Base-by-base conservation (phyloP, 2,329 filamentous ascomycete genomes). In the Aspergillaceae sp. region DNA sequence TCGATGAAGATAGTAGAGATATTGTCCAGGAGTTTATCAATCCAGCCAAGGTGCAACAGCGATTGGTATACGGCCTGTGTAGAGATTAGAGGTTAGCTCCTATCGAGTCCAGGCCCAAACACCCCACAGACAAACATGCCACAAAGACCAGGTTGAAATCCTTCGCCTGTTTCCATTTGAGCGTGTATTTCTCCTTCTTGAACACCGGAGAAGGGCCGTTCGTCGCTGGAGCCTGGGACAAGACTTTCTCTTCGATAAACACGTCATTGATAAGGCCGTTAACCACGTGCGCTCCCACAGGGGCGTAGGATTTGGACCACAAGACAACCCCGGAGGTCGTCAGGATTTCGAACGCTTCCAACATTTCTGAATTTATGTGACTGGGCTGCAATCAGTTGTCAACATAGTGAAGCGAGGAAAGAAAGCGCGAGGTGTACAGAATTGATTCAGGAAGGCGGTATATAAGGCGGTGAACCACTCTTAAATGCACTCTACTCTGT, bases 121-220 rank as follows among this genome's bases (percentile, higher is more conserved):
- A 43, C 46, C 29, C 32, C 11, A 29, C 26, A 40, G 3, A 37
- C 6, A 29, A 19, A 66, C 81, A 52, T 74, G 94, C 89, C 60
- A 97, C 91, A 68, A 98, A 98, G 54, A 98, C 94, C 54, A 98
- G 72, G 36, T 90, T 89, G 44, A 97, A 74, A 63, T 98, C 92
- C 71, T 96, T 97, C 45, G 85, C 84, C 33, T 86, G 81, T 4
- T 88, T 89, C 87, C 91, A 98, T 71, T 92, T 94, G 56, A 98
- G 67, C 0, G 89, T 97, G 64, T 97, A 94, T 56, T 94, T 89
- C 57, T 97, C 92, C 61, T 87, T 86, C 68, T 81, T 87, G 72
- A 92, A 98, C 0, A 83, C 77, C 10, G 86, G 80, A 5, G 82
- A 79, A 42, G 75, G 69, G 50, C 82, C 78, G 54, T 80, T 79